Percentiles rank a stretch among this genome's conserved stretches.
These are phyloP conservation scores for Aspergillus novofumigatus DNA, from an alignment of 2,329 filamentous ascomycete genomes.

Conservation along the genomic window DNA sequence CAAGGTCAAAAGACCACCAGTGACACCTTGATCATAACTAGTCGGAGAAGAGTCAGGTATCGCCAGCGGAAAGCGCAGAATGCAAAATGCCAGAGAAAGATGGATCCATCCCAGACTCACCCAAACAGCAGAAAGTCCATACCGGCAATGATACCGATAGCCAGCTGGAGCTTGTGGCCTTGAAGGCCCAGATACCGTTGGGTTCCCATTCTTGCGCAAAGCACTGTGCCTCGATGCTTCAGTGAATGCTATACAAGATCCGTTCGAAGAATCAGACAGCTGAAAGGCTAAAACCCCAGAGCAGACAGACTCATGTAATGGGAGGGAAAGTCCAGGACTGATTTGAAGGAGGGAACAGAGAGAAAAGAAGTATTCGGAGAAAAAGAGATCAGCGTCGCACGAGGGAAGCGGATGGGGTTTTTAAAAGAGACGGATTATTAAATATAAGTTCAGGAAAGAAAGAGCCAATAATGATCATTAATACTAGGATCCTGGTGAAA, in stretches of 20 bases:
- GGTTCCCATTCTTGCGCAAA: constrained; percentile 20
- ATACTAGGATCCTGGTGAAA: not conserved
- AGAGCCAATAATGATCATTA: not conserved
- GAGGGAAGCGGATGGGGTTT: constrained; percentile 9
- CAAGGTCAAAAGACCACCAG: constrained; percentile 43
- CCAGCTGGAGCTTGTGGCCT: constrained; percentile 39
- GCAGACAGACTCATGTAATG: constrained; percentile 3
- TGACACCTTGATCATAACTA: constrained; percentile 41
- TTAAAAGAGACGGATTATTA: constrained; percentile 6
- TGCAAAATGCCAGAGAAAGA: not conserved
- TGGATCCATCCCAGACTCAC: not conserved
- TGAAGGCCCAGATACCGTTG: constrained; percentile 37
- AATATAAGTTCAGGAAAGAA: too few species aligned
- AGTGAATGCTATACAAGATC: not conserved
- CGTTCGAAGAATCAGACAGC: not conserved
- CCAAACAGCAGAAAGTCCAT: constrained; percentile 38
- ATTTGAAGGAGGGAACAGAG: not conserved
- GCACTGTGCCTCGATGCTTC: not conserved
- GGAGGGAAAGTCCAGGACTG: not conserved
- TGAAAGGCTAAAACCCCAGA: not conserved
- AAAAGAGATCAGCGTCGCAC: constrained; percentile 12
- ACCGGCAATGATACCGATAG: constrained; percentile 43
- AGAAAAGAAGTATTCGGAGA: constrained; percentile 2
- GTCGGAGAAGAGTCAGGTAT: constrained; percentile 15
- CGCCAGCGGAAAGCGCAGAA: not conserved